Base-by-base conservation (phyloP, 2,329 filamentous ascomycete genomes). In the Rutstroemia sydowiana region DNA sequence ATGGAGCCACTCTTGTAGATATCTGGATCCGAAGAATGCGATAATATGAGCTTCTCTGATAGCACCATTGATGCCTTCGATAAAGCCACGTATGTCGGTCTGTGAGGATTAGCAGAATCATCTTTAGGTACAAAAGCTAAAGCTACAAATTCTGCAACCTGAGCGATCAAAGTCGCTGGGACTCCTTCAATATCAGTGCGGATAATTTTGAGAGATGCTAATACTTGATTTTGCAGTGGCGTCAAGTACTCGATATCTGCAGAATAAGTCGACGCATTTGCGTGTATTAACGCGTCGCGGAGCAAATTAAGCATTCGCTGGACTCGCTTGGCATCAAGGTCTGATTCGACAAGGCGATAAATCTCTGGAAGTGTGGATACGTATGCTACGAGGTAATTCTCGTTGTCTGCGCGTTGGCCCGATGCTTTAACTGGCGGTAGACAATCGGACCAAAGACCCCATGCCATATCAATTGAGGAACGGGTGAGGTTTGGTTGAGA, bases 41-140 rank as follows among this genome's bases (percentile, higher is more conserved):
- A 69, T 3, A 81, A 68, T 3, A 85, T 72, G 2, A 88, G 69
- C 0, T 70, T 71, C 57, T 86, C 75, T 2, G 95, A 68, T 42
- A 89, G 78, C 2, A 76, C 72, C 77, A 95, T 93, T 53, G 85
- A 82, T 18, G 81, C 80, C 67, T 93, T 95, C 1, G 91, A 89
- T 64, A 97, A 79, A 31, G 93, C 92, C 51, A 98, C 82, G 64
- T 90, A 97, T 0, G 89, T 95, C 6, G 88, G 86, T 52, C 81
- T 81, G 46, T 66, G 58, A 66, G 67, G 51, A 57, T 70, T 51
- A 55, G 68, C 20, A 55, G 63, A 50, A 52, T 71, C 63, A 52
- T 62, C 34, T 56, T 61, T 54, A 56, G 63, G 13, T 65, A 68
- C 55, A 59, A 88, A 91, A 1, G 88, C 85, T 31, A 95, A 72